Evolutionary conservation across 1,284 basidiomycete species (phyloP).

Genomic region (Laetiporus sulphureus): DNA sequence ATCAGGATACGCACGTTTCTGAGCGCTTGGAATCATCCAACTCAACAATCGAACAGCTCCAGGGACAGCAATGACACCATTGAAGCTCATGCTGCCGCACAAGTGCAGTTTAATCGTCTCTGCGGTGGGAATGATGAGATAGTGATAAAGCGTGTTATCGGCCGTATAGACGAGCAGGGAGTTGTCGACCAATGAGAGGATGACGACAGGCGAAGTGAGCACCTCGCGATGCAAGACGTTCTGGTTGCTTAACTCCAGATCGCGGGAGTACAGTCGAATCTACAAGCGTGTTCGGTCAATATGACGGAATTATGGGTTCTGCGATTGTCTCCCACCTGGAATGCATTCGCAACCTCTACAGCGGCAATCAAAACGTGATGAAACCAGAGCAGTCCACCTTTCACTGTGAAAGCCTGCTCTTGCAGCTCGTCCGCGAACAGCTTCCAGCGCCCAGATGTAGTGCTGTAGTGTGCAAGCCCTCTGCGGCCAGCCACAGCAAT

Average conservation of each 20-base stretch:
- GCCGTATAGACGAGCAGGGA: slow-evolving; percentile 94
- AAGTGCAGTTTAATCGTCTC: slow-evolving; percentile 82
- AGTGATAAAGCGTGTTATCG: slow-evolving; percentile 95
- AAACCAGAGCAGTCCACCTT: slow-evolving; percentile 95
- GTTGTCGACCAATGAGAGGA: slow-evolving; percentile 90
- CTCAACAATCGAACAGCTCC: slow-evolving; percentile 85
- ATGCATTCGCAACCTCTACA: slow-evolving; percentile 74
- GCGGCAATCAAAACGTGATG: slow-evolving; percentile 93
- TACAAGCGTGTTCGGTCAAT: slow-evolving; percentile 27
- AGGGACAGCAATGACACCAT: slow-evolving; percentile 85
- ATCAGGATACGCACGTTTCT: slow-evolving; percentile 69
- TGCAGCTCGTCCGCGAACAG: slow-evolving; percentile 80
- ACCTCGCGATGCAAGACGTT: slow-evolving; percentile 82
- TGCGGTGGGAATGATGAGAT: slow-evolving; percentile 81
- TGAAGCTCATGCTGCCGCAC: slow-evolving; percentile 94
- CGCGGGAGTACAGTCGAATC: slow-evolving; percentile 95
- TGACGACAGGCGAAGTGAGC: slow-evolving; percentile 74
- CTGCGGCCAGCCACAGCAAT: slow-evolving; percentile 91
- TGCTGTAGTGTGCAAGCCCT: slow-evolving; percentile 92
- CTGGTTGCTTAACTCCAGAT: slow-evolving; percentile 82
- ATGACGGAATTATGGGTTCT: not conserved
- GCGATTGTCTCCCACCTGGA: slow-evolving; percentile 48
- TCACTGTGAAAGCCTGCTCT: slow-evolving; percentile 84
- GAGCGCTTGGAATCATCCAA: slow-evolving; percentile 93
- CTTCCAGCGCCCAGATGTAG: slow-evolving; percentile 94